Conservation (phyloP, 768 basidiomycete genomes). For the Termitomyces sp. region DNA sequence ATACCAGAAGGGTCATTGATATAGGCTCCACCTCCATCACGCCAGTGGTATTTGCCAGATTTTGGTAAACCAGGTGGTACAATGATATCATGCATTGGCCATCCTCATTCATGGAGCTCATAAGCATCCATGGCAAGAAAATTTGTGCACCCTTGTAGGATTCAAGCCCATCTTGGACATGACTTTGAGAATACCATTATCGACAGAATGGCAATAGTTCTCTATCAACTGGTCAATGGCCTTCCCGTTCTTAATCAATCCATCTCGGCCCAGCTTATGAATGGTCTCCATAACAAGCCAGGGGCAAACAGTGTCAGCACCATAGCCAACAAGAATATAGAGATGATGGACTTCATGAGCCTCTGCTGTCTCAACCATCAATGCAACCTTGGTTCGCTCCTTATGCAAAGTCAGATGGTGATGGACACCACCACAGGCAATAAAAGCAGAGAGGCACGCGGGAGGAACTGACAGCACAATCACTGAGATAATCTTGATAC, state of each 20-base stretch:
- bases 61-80: constrained; percentile 93
- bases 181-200: constrained; percentile 97
- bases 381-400: constrained; percentile 89
- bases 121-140: constrained; percentile 96
- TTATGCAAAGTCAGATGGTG: constrained; percentile 89
- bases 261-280: constrained; percentile 85
- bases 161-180: constrained; percentile 99
- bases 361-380: constrained; percentile 95
- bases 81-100: constrained; percentile 87
- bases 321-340: constrained; percentile 95
- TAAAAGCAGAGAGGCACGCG: constrained; percentile 85
- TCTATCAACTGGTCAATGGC: constrained; percentile 67
- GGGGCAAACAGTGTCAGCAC: constrained; percentile 95
- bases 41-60: constrained; percentile 98
- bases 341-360: constrained; percentile 97
- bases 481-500: constrained; percentile 93
- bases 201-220: constrained; percentile 83
- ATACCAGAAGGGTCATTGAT: constrained; percentile 95
- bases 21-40: constrained; percentile 95
- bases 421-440: constrained; percentile 95
- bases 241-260: constrained; percentile 81
- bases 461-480: constrained; percentile 70
- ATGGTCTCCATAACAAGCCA: constrained; percentile 95
- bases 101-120: constrained; percentile 96
- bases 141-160: constrained; percentile 99